Evolutionary conservation across 1,284 basidiomycete species (phyloP), one percentile per base, ranked within the genome.

Genomic region (Ganoderma boninense): DNA sequence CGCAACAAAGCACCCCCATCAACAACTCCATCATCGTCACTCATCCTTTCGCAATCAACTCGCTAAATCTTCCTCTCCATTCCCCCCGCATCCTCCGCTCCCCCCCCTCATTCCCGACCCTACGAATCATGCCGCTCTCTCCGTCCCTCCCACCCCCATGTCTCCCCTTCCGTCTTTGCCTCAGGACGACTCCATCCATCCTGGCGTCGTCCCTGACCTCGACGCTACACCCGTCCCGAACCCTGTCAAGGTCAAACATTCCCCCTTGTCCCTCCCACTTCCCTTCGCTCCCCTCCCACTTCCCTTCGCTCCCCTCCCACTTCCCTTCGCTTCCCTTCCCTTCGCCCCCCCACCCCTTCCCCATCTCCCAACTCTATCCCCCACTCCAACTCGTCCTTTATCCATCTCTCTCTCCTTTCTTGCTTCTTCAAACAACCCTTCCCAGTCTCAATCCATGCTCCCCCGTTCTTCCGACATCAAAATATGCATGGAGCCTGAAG

Each of bases 161-260:
- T 83, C 81, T 3, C 82, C 81, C 42, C 80, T 82, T 13, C 80
- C 81, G n/a, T 80, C 81, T 40, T 75, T 82, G 18, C 73, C 79
- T 38, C 56, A 64, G 2, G 65, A 73, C 7, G 46, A 66, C n/a
- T 44, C 67, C 44, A 42, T 67, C 23, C 43, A 10, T 40, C 7
- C 32, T 5, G 40, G 62, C 7, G 8, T 23, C 32, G 32, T 49
- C 10, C 59, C 54, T 13, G 60, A 67, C 29, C 32, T 38, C 4
- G 60, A 54, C 8, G 18, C 62, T 38, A 49, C 62, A n/a, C 62
- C 67, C 29, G 54, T 64, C 20, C 66, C 60, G 4, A 49, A 46
- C 0, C 57, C 57, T 10, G n/a, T n/a, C n/a, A n/a, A n/a, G n/a
- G 5, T n/a, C 57, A 13, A 1, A 10, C 4, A 16, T 16, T 16